Evolutionary conservation across 129 eudicot species (phyloP), one percentile per base, ranked within the genome.

Genomic region (Chrysanthemum seticuspe): DNA sequence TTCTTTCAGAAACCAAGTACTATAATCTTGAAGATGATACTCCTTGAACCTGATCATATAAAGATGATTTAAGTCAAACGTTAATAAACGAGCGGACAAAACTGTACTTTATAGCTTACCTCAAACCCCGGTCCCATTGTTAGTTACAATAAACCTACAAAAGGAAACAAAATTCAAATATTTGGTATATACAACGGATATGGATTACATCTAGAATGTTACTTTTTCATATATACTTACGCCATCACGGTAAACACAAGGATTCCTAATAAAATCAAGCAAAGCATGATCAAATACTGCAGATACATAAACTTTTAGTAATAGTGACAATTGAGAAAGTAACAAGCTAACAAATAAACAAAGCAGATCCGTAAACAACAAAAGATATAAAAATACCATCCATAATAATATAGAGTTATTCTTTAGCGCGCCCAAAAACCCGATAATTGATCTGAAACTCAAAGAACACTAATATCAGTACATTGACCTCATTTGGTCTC

Each of bases 21-120:
- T 89, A 74, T 87, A 93, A 86, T 89, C 98, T 73, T 84, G 89
- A 79, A 93, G 97, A 72, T 84, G 97, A 86, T 93, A 93, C 81
- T 89, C 98, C 74, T 93, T 93, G 80, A 85, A 93, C 88, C 98
- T 92, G 76, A 75, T 18, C 45, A 70, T 19, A 36, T 14, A 73
- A 65, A 18, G 3, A 78, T n/a, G 65, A 23, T 74, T 19, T 19
- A 19, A 62, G 6, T 71, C 21, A 8, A 21, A n/a, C 21, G 12
- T 2, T 19, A 14, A 54, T n/a, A 59, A 13, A 63, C 13, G 13
- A 69, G 51, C 10, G 10, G 19, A 61, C 31, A 67, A 13, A 59
- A 70, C 9, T 11, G 7, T 1, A 36, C n/a, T 13, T 51, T 36
- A 50, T 47, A 69, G 50, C 82, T 67, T 83, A 92, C 98, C 91